Evolutionary conservation across 2,329 filamentous ascomycete genomes (phyloP).

Genomic region (Cordyceps farinosa): DNA sequence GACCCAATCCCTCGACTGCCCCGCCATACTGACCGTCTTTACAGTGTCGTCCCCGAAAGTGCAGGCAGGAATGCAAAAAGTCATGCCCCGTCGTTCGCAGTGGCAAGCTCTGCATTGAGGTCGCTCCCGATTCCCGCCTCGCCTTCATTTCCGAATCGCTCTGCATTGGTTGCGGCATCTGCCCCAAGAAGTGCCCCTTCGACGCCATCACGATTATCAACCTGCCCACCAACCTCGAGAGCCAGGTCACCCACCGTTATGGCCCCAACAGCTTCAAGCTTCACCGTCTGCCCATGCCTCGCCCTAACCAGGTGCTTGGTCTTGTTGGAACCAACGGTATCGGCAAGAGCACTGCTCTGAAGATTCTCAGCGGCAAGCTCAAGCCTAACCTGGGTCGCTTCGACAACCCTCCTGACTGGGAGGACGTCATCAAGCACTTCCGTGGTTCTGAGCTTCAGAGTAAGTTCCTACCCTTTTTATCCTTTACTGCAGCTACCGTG

Average conservation of each 20-base stretch:
- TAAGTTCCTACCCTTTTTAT: constrained; percentile 41
- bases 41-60: constrained; percentile 61
- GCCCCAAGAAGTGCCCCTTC: constrained; percentile 98
- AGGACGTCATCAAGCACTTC: constrained; percentile 98
- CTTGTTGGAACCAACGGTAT: constrained; percentile 99
- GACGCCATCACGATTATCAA: constrained; percentile 99
- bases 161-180: constrained; percentile 99
- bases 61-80: constrained; percentile 98
- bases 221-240: constrained; percentile 97
- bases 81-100: constrained; percentile 96
- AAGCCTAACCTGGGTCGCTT: constrained; percentile 96
- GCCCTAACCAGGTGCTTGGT: constrained; percentile 91
- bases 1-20: constrained; percentile 23
- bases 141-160: constrained; percentile 96
- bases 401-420: constrained; percentile 97
- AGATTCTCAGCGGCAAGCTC: constrained; percentile 96
- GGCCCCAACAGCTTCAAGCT: constrained; percentile 99
- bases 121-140: constrained; percentile 80
- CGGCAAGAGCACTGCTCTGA: constrained; percentile 98
- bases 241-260: constrained; percentile 96
- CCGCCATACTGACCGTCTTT: constrained; percentile 19
- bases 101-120: constrained; percentile 97
- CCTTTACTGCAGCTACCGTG: not conserved
- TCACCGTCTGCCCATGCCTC: constrained; percentile 91
- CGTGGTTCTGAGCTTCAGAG: constrained; percentile 96